These are phyloP conservation scores for Kuraishia piskuri DNA, from an alignment of 805 yeast species.

Conservation along the genomic window DNA sequence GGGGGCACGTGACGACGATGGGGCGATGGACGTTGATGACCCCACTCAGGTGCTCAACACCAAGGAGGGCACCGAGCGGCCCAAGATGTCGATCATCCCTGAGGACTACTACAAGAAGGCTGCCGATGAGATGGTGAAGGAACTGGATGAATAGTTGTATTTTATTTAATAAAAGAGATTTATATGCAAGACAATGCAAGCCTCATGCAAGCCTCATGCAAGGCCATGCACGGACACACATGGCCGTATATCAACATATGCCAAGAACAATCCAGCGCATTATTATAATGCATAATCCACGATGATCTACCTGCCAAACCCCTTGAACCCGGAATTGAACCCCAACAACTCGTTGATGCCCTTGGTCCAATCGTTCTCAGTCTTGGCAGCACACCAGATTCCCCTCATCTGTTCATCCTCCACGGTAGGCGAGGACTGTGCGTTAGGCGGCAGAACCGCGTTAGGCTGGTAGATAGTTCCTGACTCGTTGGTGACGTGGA, in stretches of 20 bases:
- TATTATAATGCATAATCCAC: too few relatives aligned
- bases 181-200: too few relatives aligned
- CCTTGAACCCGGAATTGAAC: conserved; percentile 76
- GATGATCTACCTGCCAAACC: conserved; percentile 19
- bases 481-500: conserved; percentile 59
- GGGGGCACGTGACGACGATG: neutral
- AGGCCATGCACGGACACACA: too few relatives aligned
- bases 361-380: conserved; percentile 85
- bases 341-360: conserved; percentile 86
- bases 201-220: too few relatives aligned
- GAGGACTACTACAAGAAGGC: conserved; percentile 16
- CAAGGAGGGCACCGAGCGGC: neutral
- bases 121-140: conserved; percentile 20
- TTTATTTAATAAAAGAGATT: too few relatives aligned
- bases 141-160: conserved; percentile 4
- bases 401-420: conserved; percentile 34
- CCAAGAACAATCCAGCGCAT: too few relatives aligned
- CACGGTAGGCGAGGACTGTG: conserved; percentile 4
- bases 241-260: too few relatives aligned
- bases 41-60: neutral
- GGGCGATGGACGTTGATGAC: neutral
- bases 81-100: conserved; percentile 11
- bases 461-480: conserved; percentile 52
- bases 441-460: conserved; percentile 31
- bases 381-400: conserved; percentile 79